Conservation (phyloP, 805 yeast genomes). For the Suhomyces pyralidae region DNA sequence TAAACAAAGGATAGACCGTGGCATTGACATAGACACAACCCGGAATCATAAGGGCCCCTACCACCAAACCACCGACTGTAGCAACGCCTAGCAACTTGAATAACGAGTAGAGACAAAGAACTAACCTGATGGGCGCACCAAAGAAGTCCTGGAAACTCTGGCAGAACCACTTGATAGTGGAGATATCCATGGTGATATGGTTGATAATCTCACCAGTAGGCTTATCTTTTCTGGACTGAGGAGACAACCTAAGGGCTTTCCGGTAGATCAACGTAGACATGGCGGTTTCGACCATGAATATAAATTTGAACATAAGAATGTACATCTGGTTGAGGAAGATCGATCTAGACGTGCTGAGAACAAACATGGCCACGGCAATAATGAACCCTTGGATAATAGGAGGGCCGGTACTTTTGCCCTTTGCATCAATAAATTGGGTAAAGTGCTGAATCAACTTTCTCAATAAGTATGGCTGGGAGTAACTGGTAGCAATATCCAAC, state of each 20-base stretch:
- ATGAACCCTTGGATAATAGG: constrained; percentile 27
- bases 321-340: constrained; percentile 22
- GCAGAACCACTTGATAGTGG: constrained; percentile 14
- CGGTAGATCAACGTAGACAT: constrained; percentile 24
- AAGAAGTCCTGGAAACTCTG: constrained; percentile 17
- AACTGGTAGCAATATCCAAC: constrained; percentile 20
- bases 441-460: constrained; percentile 28
- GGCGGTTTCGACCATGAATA: constrained; percentile 16
- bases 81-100: constrained; percentile 34
- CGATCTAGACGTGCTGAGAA: constrained; percentile 21
- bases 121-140: constrained; percentile 23
- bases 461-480: constrained; percentile 30
- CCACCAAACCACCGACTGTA: constrained; percentile 34
- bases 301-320: constrained; percentile 11
- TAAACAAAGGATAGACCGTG: constrained; percentile 22
- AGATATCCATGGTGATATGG: constrained; percentile 30
- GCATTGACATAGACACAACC: constrained; percentile 25
- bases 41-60: constrained; percentile 34
- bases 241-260: constrained; percentile 29
- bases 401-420: constrained; percentile 4
- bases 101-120: constrained; percentile 28
- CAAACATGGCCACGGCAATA: constrained; percentile 24
- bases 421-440: constrained; percentile 11
- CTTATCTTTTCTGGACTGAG: constrained; percentile 29
- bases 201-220: constrained; percentile 34